Evolutionary conservation across 768 basidiomycete species (phyloP).

Genomic region (Chalciporus piperatus): DNA sequence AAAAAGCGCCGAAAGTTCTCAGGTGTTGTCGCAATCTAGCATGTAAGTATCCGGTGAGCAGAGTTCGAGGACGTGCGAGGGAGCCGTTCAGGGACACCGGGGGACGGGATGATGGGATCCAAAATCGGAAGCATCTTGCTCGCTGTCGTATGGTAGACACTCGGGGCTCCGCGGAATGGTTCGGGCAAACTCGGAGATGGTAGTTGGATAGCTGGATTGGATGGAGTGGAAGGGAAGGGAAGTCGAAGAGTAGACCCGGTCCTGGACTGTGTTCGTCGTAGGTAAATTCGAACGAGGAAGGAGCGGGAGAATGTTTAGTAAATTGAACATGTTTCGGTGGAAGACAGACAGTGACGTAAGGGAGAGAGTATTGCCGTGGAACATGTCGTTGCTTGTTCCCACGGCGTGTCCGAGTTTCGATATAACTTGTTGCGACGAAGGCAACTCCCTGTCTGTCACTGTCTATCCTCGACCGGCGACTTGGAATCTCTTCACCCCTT

Average conservation of each 20-base stretch:
- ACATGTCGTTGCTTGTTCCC: constrained; percentile 20
- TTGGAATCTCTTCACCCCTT: constrained; percentile 6
- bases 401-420: constrained; percentile 19
- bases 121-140: constrained; percentile 9
- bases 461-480: no score
- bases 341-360: constrained; percentile 16
- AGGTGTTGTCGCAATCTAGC: constrained; percentile 17
- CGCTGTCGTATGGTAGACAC: constrained; percentile 9
- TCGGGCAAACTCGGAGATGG: no score
- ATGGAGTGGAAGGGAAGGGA: neutral
- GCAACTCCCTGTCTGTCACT: no score
- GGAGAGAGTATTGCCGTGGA: constrained; percentile 3
- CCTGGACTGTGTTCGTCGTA: neutral
- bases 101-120: constrained; percentile 10
- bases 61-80: constrained; percentile 12
- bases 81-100: constrained; percentile 25
- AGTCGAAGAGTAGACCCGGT: constrained; percentile 12
- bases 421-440: constrained; percentile 37
- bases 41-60: neutral
- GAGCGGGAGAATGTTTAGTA: neutral
- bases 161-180: constrained; percentile 22
- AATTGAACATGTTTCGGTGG: no score
- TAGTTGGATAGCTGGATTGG: neutral
- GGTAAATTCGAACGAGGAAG: constrained; percentile 6
- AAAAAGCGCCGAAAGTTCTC: neutral